Evolutionary conservation across 805 yeast species (phyloP), one percentile per base, ranked within the genome.

Genomic region (Kodamaea nitidulidarum): DNA sequence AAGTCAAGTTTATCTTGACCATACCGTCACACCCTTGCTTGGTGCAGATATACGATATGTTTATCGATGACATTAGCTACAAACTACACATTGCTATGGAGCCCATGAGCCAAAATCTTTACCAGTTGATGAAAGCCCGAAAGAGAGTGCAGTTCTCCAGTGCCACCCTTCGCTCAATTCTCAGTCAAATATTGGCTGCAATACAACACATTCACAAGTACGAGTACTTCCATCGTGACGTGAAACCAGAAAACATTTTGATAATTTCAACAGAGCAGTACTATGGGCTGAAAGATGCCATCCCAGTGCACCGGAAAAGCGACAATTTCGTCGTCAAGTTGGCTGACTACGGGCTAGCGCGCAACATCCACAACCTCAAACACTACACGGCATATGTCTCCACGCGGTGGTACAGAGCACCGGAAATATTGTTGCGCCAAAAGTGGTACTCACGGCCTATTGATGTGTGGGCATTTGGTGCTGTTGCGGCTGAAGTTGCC

Each of bases 241-340:
- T 91, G 35, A 91, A 91, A 60, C 98, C 98, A 0, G 97, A 91
- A 54, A 91, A 91, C 60, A 82, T 91, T 17, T 72, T 91, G 48
- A 77, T 90, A 4, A 70, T 80, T 26, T 78, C 81, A 15, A 62
- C 82, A 4, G 59, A 63, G 28, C 70, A 70, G 36, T 83, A 73
- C 51, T 82, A 75, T 56, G 75, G 76, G 2, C 48, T 61, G 8
- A 58, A 52, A 35, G 51, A 47, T 7, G 50, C 56, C 16, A 56
- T 75, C 14, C 81, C 81, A 1, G 54, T 47, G 31, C 51, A 43
- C 59, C 61, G 56, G 56, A 65, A 46, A 49, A 45, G 54, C 26
- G 73, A 73, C 44, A 58, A 65, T 16, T 85, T 80, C 49, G 73
- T 84, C 11, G 75, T 85, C 7, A 85, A 85, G 56, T 63, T 85